Evolutionary conservation across 2,329 filamentous ascomycete genomes (phyloP).

Genomic region (Blastomyces percursus): DNA sequence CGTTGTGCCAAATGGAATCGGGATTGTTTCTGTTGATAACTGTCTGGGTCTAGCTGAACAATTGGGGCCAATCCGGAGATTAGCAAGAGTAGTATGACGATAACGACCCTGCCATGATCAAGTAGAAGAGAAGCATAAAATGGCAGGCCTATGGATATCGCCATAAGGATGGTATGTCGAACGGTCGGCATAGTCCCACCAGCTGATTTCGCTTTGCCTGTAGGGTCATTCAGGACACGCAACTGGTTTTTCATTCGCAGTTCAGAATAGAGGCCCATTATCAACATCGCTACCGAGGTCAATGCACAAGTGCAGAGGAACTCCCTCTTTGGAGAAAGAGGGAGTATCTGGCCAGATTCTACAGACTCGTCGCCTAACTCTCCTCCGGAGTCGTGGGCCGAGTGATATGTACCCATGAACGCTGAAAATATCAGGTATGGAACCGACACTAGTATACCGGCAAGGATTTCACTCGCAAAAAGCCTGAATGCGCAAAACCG

Average conservation of each 20-base stretch:
- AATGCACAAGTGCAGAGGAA: conserved; percentile 15
- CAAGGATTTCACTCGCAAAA: background rate
- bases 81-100: conserved; percentile 36
- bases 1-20: conserved; percentile 4
- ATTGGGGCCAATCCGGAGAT: conserved; percentile 10
- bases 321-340: background rate
- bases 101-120: conserved; percentile 43
- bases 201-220: conserved; percentile 12
- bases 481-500: background rate
- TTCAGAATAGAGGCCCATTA: conserved; percentile 19
- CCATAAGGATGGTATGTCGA: conserved; percentile 22
- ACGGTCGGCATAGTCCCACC: conserved; percentile 13
- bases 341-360: background rate
- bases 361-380: background rate
- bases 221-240: background rate
- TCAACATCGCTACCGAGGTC: conserved; percentile 24
- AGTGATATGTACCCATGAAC: background rate
- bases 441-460: background rate
- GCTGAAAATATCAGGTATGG: background rate
- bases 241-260: background rate
- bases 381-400: background rate
- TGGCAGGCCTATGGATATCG: conserved; percentile 40
- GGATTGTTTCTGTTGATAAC: background rate
- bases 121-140: conserved; percentile 47
- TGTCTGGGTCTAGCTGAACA: background rate